Percentiles rank a stretch among this genome's conserved stretches.
phyloP scores from a whole-genome alignment of 805 yeast species.

The Yarrowia alimentaria region DNA sequence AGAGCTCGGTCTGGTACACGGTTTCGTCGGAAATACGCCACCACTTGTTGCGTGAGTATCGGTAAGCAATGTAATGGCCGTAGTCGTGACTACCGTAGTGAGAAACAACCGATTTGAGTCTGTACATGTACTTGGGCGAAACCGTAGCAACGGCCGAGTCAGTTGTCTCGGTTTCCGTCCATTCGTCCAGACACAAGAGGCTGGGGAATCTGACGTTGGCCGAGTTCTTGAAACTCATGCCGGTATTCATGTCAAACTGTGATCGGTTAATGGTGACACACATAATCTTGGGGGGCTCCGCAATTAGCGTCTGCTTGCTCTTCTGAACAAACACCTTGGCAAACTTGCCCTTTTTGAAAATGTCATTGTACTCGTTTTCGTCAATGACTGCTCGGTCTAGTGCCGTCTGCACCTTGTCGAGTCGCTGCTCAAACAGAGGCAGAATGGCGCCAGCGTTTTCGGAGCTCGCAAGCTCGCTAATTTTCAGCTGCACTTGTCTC shows the following conservation, averaged over 20 bases:
- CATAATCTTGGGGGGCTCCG: slow-evolving; percentile 60
- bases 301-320: slow-evolving; percentile 75
- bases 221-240: slow-evolving; percentile 77
- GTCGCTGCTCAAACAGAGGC: slow-evolving; percentile 45
- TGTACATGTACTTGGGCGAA: slow-evolving; percentile 52
- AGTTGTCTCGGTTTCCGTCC: slow-evolving; percentile 51
- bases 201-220: slow-evolving; percentile 78
- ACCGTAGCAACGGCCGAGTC: too few relatives aligned
- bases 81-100: slow-evolving; percentile 96
- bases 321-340: slow-evolving; percentile 74
- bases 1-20: slow-evolving; percentile 74
- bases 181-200: slow-evolving; percentile 57
- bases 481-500: slow-evolving; percentile 35
- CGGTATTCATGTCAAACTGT: slow-evolving; percentile 85
- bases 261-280: slow-evolving; percentile 90
- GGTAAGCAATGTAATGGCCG: slow-evolving; percentile 93
- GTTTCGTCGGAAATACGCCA: slow-evolving; percentile 93
- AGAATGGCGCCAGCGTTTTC: slow-evolving; percentile 8
- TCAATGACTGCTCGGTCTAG: slow-evolving; percentile 66
- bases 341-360: slow-evolving; percentile 54
- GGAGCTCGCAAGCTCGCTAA: slow-evolving; percentile 1
- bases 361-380: slow-evolving; percentile 71
- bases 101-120: slow-evolving; percentile 79
- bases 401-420: slow-evolving; percentile 51
- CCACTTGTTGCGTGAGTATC: slow-evolving; percentile 60